Base-by-base conservation (phyloP, 2,329 filamentous ascomycete genomes). In the Malbranchea cinnamomea region DNA sequence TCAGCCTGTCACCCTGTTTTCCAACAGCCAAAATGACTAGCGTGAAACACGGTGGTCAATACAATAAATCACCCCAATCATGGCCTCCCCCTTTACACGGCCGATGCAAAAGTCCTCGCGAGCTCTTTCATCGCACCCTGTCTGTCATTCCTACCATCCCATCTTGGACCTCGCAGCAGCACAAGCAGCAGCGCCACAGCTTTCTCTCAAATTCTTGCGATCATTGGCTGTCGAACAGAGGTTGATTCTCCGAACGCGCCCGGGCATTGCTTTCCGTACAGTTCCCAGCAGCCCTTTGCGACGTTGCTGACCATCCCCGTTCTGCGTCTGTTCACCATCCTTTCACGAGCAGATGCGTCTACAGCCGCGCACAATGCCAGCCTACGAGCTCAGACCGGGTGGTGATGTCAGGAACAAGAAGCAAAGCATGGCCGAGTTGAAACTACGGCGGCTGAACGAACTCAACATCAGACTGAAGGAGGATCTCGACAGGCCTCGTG, bases 361-460 rank as follows among this genome's bases (percentile, higher is more conserved):
- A n/a, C 5, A 22, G 21, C 25, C 26, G 19, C 34, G 38, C 49
- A 56, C 45, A 42, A 74, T 73, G 67, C 65, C 70, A 46, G 64
- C 71, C 35, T 78, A 77, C 58, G 72, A 76, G 53, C 64, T 74
- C 46, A 70, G 72, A 54, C 67, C 67, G 37, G 72, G 69, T 42
- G 70, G 71, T 44, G 71, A 74, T 51, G 59, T 67, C 44, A 74
- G 71, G 69, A 92, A 85, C 66, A 95, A 91, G 67, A 94, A 94
- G 68, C 89, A 95, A 65, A 93, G 83, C 55, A 95, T 98, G 82
- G 87, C 87, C 46, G 89, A 98, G 57, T 72, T 98, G 42, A 98
- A 98, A 70, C 74, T 95, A 49, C 78, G 89, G 50, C 79, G 89
- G 42, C 68, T 98, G 59, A 95, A 85, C 38, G 89, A 98, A 65